Evolutionary conservation across 2,329 filamentous ascomycete genomes (phyloP).

Genomic region (Alternaria hordeiaustralica): DNA sequence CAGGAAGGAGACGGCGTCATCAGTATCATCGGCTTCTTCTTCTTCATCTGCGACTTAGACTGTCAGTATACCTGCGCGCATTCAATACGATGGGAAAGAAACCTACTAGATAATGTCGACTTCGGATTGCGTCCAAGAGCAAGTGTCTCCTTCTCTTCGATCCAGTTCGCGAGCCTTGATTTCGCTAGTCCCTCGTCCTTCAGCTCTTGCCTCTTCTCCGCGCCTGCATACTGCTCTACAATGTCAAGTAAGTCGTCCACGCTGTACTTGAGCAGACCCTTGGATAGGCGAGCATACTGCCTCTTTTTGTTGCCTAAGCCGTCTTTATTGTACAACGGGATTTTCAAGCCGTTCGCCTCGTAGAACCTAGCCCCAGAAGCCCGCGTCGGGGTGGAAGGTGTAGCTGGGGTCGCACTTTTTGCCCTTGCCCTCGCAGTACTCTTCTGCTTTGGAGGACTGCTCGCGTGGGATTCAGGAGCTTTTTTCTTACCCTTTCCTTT

Average conservation of each 20-base stretch:
- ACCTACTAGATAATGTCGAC: constrained; percentile 9
- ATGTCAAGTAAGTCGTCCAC: constrained; percentile 13
- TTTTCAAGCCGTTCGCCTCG: constrained; percentile 16
- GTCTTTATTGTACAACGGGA: constrained; percentile 12
- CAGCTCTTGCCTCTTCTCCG: constrained; percentile 15
- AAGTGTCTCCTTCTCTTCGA: constrained; percentile 27
- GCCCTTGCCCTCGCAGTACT: background rate
- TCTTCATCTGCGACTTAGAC: background rate
- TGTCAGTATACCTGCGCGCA: background rate
- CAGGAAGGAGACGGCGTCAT: background rate
- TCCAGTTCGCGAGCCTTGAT: constrained; percentile 23
- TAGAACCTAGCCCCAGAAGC: constrained; percentile 5
- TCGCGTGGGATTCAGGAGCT: background rate
- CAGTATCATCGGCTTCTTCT: background rate
- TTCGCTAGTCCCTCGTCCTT: constrained; percentile 6
- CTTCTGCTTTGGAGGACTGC: background rate
- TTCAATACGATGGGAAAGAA: background rate
- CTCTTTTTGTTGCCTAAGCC: constrained; percentile 10
- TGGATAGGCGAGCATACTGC: constrained; percentile 15
- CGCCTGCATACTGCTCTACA: constrained; percentile 19
- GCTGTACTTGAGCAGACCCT: constrained; percentile 7
- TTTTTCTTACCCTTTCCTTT: background rate
- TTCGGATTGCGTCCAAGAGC: constrained; percentile 21
- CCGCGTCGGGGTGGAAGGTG: background rate
- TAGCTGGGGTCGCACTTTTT: background rate